Evolutionary conservation across 768 basidiomycete genomes (phyloP), one percentile per base, ranked within the genome.

Genomic region (Dentipellis fragilis): DNA sequence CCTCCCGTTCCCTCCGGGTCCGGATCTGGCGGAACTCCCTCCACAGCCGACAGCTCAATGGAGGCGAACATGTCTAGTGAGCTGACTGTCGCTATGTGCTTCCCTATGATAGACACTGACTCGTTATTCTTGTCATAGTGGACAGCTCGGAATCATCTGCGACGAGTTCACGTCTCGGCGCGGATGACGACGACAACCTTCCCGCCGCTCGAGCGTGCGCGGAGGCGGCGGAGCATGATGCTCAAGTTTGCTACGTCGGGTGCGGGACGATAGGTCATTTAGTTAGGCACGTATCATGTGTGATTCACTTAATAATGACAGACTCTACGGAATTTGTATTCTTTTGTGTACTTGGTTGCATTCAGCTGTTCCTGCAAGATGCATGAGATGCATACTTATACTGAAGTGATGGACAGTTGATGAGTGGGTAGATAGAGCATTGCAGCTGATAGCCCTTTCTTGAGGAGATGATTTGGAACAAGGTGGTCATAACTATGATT

Each of bases 191-290:
- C 37, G 81, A 84, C 35, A 75, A 78, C 55, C 62, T 89, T 23
- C n/a, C 75, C 86, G 4, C 87, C 87, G 0, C 69, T 89, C 37
- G 87, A 89, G 67, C 76, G 79, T 60, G 87, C 85, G 34, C 70
- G 78, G 56, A 75, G 82, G 51, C 77, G 76, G 58, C 58, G 72
- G 59, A 75, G 70, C 52, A 61, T 67, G 17, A 61, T 75, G 8
- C 62, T 68, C 2, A 45, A 19, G n/a, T 45, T 45, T 45, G 19
- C 42, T 19, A 45, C 42, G 42, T 9, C 42, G 19, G 42, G 16
- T 7, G n/a, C n/a, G n/a, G 42, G 19, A 16, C 19, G 40, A 16
- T 16, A 16, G 16, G 40, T 14, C 40, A 9, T 45, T 45, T 17
- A n/a, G 10, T 45, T 45, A 45, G n/a, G n/a, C n/a, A 45, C 19